Conservation (phyloP, 495 filamentous ascomycete species). For the Penicillium ochrochloron region DNA sequence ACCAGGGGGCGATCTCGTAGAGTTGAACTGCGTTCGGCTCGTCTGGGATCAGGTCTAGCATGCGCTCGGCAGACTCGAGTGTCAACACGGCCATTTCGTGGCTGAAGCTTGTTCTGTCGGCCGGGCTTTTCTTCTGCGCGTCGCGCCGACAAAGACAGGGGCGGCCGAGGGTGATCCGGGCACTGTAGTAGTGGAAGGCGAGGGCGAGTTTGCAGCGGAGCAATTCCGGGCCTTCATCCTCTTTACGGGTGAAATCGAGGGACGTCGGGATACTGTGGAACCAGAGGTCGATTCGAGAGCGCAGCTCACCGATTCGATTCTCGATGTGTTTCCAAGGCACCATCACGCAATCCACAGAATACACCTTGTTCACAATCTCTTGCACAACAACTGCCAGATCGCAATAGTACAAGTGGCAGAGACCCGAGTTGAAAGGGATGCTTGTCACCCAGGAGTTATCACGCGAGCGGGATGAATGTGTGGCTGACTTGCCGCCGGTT, state of each 20-base stretch:
- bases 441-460: conserved; percentile 38
- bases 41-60: conserved; percentile 59
- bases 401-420: conserved; percentile 53
- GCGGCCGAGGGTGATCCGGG: conserved; percentile 59
- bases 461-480: conserved; percentile 25
- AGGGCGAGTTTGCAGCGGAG: conserved; percentile 41
- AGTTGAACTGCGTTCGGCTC: conserved; percentile 50
- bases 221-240: conserved; percentile 36
- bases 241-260: conserved; percentile 51
- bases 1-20: conserved; percentile 66
- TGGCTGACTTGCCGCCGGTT: conserved; percentile 33
- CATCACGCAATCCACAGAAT: conserved; percentile 55
- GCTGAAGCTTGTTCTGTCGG: conserved; percentile 52
- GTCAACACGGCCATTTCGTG: conserved; percentile 58
- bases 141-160: conserved; percentile 66
- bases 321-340: conserved; percentile 64
- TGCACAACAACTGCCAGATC: conserved; percentile 58
- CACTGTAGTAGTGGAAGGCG: conserved; percentile 60
- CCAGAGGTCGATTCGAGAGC: conserved; percentile 59
- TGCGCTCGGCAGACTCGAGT: conserved; percentile 57
- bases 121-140: conserved; percentile 40
- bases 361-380: conserved; percentile 60
- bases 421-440: conserved; percentile 42
- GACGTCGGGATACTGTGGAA: conserved; percentile 49
- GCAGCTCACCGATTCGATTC: conserved; percentile 55